Evolutionary conservation across 306 rosid genomes (phyloP), one percentile per base, ranked within the genome.

Genomic region (Trifolium dubium): DNA sequence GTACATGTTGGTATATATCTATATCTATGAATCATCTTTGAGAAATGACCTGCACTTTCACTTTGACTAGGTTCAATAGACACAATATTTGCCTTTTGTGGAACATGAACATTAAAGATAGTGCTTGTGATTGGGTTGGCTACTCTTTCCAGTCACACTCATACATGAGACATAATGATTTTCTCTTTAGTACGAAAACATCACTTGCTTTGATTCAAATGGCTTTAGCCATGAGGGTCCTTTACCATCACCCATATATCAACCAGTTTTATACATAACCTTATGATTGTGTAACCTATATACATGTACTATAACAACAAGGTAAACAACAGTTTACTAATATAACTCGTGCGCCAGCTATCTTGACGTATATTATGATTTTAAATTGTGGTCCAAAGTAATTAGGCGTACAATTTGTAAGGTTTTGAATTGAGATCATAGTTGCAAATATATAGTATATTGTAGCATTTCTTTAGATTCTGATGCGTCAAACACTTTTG

Each of bases 11-110:
- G n/a, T 56, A 5, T 29, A 29, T 10, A 56, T 55, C 14, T 17
- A 53, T 51, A 10, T 43, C 5, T 9, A 43, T 43, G 12, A 8
- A 61, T 79, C 80, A 71, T 82, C 74, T 77, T 77, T 17, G 71
- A 81, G 87, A 83, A 80, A 71, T 83, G 80, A 78, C 82, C 28
- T 62, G 54, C 69, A 67, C 73, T 69, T 81, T 77, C 74, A 74
- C 69, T 74, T 83, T 83, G 84, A 79, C 81, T 78, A 74, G 59
- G 49, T 74, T 77, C 51, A 63, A 72, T 55, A 17, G 61, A 69
- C 19, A 77, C 69, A 59, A 44, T 41, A 70, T 53, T 29, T 82
- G 73, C 74, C 72, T 82, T 77, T 83, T 82, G 54, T 71, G 71
- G 81, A 77, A 82, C 81, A 77, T 77, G 73, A 74, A 65, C 67